phyloP scores from a whole-genome alignment of 139 green algal species.

The Raphidocelis subcapitata region DNA sequence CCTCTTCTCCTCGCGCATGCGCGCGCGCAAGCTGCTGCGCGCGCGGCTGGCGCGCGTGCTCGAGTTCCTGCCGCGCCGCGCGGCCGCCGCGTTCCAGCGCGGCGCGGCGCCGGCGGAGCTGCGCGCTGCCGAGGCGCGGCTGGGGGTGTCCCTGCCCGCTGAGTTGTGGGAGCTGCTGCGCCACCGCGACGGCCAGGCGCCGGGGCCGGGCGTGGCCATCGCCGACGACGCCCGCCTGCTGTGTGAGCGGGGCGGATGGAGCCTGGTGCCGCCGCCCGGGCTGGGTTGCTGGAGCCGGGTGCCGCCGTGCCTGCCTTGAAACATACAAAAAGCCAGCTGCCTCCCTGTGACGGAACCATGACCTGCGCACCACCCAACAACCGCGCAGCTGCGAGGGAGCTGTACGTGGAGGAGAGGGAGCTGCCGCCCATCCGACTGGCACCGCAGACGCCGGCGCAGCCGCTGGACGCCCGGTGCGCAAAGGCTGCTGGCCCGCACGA shows the following conservation, averaged over 20 bases:
- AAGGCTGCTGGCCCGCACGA: no score
- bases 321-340: no score
- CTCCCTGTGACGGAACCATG: no score
- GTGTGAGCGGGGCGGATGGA: neutral
- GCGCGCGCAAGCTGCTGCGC: constrained; percentile 1
- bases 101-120: neutral
- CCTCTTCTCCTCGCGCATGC: neutral
- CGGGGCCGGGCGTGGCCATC: neutral
- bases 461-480: no score
- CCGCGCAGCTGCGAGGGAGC: no score
- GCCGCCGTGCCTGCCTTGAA: no score
- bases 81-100: constrained; percentile 9
- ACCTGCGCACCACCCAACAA: no score
- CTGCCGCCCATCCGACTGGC: no score
- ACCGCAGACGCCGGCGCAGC: no score
- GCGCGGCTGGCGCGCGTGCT: neutral
- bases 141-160: neutral
- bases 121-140: neutral
- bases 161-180: constrained; percentile 30
- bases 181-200: constrained; percentile 13
- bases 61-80: constrained; percentile 10
- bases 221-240: constrained; percentile 21
- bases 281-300: no score
- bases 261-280: no score
- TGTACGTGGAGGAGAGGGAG: no score